Evolutionary conservation across 2,329 filamentous ascomycete species (phyloP).

Genomic region (Sporothrix phasma): DNA sequence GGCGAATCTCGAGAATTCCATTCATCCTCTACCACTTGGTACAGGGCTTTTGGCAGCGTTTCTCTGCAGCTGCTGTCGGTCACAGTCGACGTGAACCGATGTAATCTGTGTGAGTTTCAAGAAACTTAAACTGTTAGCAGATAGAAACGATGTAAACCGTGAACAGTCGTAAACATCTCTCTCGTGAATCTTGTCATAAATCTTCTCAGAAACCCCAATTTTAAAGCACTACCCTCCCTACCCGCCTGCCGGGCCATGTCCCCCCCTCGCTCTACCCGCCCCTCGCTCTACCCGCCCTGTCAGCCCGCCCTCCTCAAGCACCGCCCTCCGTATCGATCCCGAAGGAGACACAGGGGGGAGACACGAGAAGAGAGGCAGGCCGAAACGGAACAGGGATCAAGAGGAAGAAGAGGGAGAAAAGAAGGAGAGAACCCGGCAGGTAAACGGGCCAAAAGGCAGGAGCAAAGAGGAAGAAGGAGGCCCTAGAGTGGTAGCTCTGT

Average conservation of each 20-base stretch:
- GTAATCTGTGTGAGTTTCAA: no score
- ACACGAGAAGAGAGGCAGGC: not conserved
- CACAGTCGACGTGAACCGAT: no score
- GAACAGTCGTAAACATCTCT: not conserved
- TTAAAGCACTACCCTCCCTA: constrained; percentile 32
- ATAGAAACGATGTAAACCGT: not conserved
- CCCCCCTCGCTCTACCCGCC: constrained; percentile 16
- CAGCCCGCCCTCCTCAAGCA: not conserved
- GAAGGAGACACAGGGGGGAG: constrained; percentile 7
- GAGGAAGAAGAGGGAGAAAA: not conserved
- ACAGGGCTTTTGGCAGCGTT: not conserved
- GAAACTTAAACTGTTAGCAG: not conserved
- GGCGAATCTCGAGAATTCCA: no score
- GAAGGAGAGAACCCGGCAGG: not conserved
- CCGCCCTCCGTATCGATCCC: constrained; percentile 8
- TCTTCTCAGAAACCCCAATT: constrained; percentile 24
- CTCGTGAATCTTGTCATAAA: not conserved
- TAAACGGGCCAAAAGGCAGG: not conserved
- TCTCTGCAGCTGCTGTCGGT: not conserved
- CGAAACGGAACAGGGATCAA: not conserved
- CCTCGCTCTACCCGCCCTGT: constrained; percentile 10
- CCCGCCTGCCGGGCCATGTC: constrained; percentile 17
- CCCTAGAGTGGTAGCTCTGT: not conserved
- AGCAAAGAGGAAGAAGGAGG: not conserved
- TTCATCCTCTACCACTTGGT: not conserved